A percentile compares a stretch with the other conserved stretches of the same genome.
phyloP scores from a whole-genome alignment of 2,329 filamentous ascomycete genomes.

The Mariannaea elegans region DNA sequence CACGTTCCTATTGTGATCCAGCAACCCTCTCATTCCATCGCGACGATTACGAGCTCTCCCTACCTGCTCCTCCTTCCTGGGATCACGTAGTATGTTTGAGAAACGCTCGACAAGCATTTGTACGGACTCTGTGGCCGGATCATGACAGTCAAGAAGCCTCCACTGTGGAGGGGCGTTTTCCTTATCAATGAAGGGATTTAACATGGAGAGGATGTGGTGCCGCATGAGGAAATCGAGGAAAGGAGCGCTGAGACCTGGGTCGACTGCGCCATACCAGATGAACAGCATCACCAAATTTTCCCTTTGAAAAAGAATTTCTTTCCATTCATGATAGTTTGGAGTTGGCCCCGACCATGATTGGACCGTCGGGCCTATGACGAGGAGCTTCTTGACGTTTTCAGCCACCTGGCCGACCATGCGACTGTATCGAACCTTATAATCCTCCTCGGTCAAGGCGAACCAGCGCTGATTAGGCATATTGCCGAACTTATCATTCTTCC shows the following conservation, averaged over 20 bases:
- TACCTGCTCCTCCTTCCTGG: background rate
- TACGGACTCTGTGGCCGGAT: background rate
- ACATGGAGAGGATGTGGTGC: conserved; percentile 9
- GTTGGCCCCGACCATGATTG: background rate
- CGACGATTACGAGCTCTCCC: background rate
- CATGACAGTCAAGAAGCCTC: conserved; percentile 1
- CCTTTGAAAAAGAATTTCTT: background rate
- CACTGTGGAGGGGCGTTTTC: background rate
- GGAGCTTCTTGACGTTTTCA: conserved; percentile 1
- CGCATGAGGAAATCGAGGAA: conserved; percentile 23
- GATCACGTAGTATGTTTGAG: background rate
- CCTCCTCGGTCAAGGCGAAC: conserved; percentile 5
- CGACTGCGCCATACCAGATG: conserved; percentile 7
- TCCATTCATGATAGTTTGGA: background rate
- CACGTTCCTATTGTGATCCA: conserved; percentile 17
- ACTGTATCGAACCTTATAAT: background rate
- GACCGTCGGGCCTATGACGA: conserved; percentile 1
- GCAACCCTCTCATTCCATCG: background rate
- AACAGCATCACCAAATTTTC: conserved; percentile 3
- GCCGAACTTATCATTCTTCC: background rate
- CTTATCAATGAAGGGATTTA: conserved; percentile 10
- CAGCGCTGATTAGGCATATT: conserved; percentile 8
- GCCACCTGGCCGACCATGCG: background rate
- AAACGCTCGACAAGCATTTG: background rate
- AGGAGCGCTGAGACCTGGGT: conserved; percentile 19